These are phyloP conservation scores for Malania oleifera DNA, from an alignment of 164 flowering plant species.

Conservation along the genomic window DNA sequence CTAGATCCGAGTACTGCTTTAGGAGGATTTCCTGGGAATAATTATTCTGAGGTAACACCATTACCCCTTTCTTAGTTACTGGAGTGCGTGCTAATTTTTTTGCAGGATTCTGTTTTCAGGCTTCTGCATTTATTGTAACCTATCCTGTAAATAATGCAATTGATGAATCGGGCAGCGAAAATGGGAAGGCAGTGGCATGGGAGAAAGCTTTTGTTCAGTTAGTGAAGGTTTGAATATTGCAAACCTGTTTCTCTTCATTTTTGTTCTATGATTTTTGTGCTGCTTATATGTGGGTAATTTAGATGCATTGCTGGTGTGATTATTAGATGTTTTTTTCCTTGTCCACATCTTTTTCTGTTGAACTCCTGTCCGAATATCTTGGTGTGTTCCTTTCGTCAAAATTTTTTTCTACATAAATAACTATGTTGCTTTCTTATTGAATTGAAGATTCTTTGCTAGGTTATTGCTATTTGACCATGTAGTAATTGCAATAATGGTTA, in stretches of 20 bases:
- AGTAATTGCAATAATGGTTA: no score
- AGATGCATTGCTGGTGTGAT: no score
- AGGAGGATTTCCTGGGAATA: slow-evolving; percentile 82
- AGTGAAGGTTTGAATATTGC: slow-evolving; percentile 46
- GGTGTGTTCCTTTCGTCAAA: no score
- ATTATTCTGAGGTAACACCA: slow-evolving; percentile 68
- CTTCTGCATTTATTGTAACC: slow-evolving; percentile 89
- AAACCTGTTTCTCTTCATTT: slow-evolving; percentile 3
- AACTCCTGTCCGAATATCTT: no score
- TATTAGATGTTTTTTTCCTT: no score
- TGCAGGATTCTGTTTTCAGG: slow-evolving; percentile 44
- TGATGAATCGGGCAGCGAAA: slow-evolving; percentile 53
- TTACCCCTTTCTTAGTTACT: slow-evolving; percentile 3
- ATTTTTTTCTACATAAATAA: no score
- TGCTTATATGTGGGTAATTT: no score
- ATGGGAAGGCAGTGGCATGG: slow-evolving; percentile 84
- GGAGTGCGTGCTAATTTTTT: slow-evolving; percentile 1
- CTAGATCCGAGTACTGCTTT: slow-evolving; percentile 90
- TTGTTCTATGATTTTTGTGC: neutral
- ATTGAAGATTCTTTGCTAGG: no score
- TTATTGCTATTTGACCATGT: no score
- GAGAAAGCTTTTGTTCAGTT: slow-evolving; percentile 91
- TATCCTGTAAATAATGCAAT: slow-evolving; percentile 83
- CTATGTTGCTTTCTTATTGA: no score
- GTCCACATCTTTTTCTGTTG: no score